Evolutionary conservation across 495 filamentous ascomycete species (phyloP).

Genomic region (Sabuloglossum arenarium): DNA sequence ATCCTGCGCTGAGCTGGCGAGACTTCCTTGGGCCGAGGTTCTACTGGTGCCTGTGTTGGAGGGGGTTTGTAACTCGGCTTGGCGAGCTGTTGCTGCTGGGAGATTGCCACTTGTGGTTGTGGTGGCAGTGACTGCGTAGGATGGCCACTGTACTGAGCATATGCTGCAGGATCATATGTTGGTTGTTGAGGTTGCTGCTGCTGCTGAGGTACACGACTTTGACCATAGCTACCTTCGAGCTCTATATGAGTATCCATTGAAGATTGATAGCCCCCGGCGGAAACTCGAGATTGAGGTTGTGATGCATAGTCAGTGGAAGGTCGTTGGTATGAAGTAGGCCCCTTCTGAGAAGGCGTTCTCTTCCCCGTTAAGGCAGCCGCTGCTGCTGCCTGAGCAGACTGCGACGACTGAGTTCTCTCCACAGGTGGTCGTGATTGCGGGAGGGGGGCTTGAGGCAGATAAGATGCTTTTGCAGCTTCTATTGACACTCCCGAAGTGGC

Average conservation of each 20-base stretch:
- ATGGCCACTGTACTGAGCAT: conserved; percentile 35
- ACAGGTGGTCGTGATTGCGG: conserved; percentile 18
- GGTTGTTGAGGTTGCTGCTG: conserved; percentile 35
- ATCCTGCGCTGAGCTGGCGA: conserved; percentile 34
- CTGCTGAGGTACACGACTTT: conserved; percentile 13
- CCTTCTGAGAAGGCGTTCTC: conserved; percentile 15
- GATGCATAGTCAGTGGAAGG: conserved; percentile 23
- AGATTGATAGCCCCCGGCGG: conserved; percentile 15
- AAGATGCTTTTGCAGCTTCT: conserved; percentile 26
- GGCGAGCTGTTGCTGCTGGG: conserved; percentile 21
- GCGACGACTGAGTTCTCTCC: conserved; percentile 24
- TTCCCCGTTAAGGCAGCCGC: conserved; percentile 23
- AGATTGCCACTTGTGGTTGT: conserved; percentile 8
- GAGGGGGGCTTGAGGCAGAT: conserved; percentile 1
- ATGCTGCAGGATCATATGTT: conserved; percentile 53
- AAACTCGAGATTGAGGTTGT: conserved; percentile 16
- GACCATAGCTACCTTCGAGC: conserved; percentile 21
- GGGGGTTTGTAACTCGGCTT: conserved; percentile 9
- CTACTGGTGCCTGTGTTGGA: conserved; percentile 21
- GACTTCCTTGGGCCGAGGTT: conserved; percentile 9
- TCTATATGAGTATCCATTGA: conserved; percentile 6
- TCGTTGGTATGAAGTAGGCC: conserved; percentile 16
- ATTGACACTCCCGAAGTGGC: conserved; percentile 18
- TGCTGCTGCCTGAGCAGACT: conserved; percentile 25
- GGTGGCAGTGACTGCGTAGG: conserved; percentile 17